phyloP scores from a whole-genome alignment of 805 yeast species.

The Candida pini region DNA sequence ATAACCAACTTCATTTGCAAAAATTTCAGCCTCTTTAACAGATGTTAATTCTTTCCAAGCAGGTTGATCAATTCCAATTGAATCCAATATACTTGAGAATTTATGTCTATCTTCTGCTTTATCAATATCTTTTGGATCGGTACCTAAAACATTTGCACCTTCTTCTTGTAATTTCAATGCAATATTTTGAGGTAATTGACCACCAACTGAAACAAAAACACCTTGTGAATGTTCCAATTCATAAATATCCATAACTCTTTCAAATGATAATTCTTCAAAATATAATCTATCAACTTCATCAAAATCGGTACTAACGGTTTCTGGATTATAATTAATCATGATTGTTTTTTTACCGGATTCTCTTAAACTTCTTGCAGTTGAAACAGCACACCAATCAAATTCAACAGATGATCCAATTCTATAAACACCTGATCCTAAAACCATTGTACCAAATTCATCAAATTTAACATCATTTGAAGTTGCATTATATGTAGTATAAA shows the following conservation, averaged over 20 bases:
- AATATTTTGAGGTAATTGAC: constrained; percentile 96
- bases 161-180: constrained; percentile 76
- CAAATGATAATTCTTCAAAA: constrained; percentile 91
- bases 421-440: constrained; percentile 98
- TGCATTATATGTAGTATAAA: constrained; percentile 95
- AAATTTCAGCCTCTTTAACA: constrained; percentile 73
- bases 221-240: constrained; percentile 88
- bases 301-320: constrained; percentile 96
- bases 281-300: constrained; percentile 97
- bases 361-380: constrained; percentile 92
- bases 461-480: constrained; percentile 76
- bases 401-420: constrained; percentile 98
- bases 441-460: constrained; percentile 88
- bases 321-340: constrained; percentile 97
- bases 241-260: constrained; percentile 95
- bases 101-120: constrained; percentile 98
- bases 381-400: constrained; percentile 99
- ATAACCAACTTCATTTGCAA: constrained; percentile 83
- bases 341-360: constrained; percentile 82
- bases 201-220: constrained; percentile 95
- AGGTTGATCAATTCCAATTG: constrained; percentile 93
- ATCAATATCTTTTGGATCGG: constrained; percentile 91
- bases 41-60: constrained; percentile 95
- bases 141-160: constrained; percentile 88
- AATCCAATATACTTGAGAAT: constrained; percentile 89